Percentiles rank a stretch among this genome's conserved stretches.
These are phyloP conservation scores for Pascua guehoae DNA, from an alignment of 1,284 basidiomycete genomes.

Conservation along the genomic window DNA sequence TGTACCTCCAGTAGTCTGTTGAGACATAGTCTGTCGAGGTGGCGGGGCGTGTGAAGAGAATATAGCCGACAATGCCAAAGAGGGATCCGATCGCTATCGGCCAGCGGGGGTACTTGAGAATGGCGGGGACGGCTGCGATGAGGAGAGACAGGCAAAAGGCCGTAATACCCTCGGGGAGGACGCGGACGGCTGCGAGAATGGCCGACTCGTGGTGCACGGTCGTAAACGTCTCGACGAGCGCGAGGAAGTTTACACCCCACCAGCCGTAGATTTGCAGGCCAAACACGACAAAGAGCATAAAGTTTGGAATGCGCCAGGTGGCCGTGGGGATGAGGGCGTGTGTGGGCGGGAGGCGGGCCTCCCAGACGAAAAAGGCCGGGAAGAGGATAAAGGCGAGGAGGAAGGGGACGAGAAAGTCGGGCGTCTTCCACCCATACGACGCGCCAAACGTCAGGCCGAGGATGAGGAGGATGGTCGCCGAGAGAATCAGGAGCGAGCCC, in stretches of 20 bases:
- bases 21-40: constrained; percentile 10
- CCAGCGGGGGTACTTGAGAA: constrained; percentile 25
- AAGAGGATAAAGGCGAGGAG: constrained; percentile 39
- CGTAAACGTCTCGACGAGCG: constrained; percentile 23
- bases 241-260: constrained; percentile 31
- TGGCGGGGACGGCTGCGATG: constrained; percentile 14
- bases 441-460: constrained; percentile 45
- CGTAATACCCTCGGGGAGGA: constrained; percentile 30
- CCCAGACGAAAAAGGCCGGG: constrained; percentile 35
- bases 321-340: constrained; percentile 39
- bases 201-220: constrained; percentile 18
- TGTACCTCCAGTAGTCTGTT: constrained; percentile 38
- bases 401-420: constrained; percentile 45
- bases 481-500: constrained; percentile 34
- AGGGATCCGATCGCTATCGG: constrained; percentile 26
- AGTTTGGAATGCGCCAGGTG: constrained; percentile 43
- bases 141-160: constrained; percentile 12
- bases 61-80: constrained; percentile 23
- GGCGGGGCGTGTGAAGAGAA: constrained; percentile 27
- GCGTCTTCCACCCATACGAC: constrained; percentile 37
- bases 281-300: constrained; percentile 36
- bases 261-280: constrained; percentile 37
- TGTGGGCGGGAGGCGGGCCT: constrained; percentile 24
- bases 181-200: constrained; percentile 31
- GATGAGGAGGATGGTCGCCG: constrained; percentile 40